Percentiles rank a stretch among this genome's conserved stretches.
Evolutionary conservation across 345 rosid species (phyloP).

Genomic region (Hibiscus syriacus): DNA sequence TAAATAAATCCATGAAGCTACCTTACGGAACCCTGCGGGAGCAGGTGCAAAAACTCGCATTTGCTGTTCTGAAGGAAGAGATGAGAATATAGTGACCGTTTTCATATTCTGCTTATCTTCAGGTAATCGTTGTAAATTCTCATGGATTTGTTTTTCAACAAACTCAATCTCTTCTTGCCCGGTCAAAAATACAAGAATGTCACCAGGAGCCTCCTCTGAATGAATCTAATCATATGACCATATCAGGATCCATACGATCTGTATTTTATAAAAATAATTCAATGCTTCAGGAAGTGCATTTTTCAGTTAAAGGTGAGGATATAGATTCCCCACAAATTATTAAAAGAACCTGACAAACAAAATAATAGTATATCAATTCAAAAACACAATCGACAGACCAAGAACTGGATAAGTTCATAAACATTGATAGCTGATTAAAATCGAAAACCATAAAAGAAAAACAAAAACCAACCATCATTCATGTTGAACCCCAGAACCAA

Average conservation of each 20-base stretch:
- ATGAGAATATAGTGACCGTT: constrained; percentile 65
- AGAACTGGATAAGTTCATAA: neutral
- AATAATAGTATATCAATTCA: too few relatives aligned
- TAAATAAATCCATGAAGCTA: constrained; percentile 11
- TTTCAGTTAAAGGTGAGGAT: neutral
- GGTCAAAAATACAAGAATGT: constrained; percentile 85
- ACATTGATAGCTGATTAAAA: neutral
- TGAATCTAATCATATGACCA: constrained; percentile 51
- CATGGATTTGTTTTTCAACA: constrained; percentile 56
- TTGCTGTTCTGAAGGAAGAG: constrained; percentile 91
- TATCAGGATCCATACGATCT: constrained; percentile 3
- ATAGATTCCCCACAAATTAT: neutral
- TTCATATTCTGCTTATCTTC: constrained; percentile 47
- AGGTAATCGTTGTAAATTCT: constrained; percentile 53
- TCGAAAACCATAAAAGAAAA: neutral
- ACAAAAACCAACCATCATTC: neutral
- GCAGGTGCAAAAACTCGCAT: constrained; percentile 70
- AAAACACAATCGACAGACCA: neutral
- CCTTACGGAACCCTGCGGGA: constrained; percentile 73
- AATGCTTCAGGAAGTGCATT: neutral
- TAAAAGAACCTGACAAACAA: too few relatives aligned
- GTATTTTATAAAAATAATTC: neutral
- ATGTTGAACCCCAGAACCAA: neutral
- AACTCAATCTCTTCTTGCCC: constrained; percentile 98
- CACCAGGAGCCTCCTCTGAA: constrained; percentile 74